Base-by-base conservation (phyloP, 1,284 basidiomycete species). In the Marasmius sp. region DNA sequence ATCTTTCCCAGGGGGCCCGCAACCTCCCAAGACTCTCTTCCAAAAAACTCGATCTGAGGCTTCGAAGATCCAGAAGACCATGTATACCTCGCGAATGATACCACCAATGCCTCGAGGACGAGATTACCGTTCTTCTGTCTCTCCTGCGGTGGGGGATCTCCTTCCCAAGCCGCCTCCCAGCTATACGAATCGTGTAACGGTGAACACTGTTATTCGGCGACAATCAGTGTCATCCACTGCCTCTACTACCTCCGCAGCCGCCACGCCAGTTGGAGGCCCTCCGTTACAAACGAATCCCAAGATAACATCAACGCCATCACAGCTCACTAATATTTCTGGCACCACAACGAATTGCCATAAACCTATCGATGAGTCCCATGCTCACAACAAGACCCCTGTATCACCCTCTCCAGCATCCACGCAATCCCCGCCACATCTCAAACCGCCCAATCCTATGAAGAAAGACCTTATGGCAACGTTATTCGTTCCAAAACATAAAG, bases 401-500 rank as follows among this genome's bases (percentile, higher is more conserved):
- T 43, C 64, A 27, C 49, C 70, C 41, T 64, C 64, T 49, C 58
- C 55, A 41, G 49, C 70, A 50, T 55, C 67, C 49, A 57, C 57
- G 18, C 53, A 49, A 50, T 48, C 59, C 47, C 61, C 58, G 53
- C 61, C 58, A 50, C 61, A 49, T 64, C 69, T n/a, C 64, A 81
- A 77, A 67, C 66, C 75, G 36, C 72, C 73, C n/a, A 61, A 67
- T 22, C 65, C 76, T 65, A 66, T 72, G 63, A 89, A 86, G 77
- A 89, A 81, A 72, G 82, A 89, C 70, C 85, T 84, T 33, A 85
- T 84, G 81, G 78, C 87, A 54, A 79, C 82, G 56, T 73, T 92
- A 43, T 92, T 92, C 72, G 85, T 92, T 74, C 90, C 89, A 51
- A 92, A 91, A 73, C 86, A 86, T 67, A 86, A 87, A 61, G 80